Percentiles rank a stretch among this genome's conserved stretches.
Evolutionary conservation across 1,284 basidiomycete genomes (phyloP).

Genomic region (Paramarasmius palmivorus): DNA sequence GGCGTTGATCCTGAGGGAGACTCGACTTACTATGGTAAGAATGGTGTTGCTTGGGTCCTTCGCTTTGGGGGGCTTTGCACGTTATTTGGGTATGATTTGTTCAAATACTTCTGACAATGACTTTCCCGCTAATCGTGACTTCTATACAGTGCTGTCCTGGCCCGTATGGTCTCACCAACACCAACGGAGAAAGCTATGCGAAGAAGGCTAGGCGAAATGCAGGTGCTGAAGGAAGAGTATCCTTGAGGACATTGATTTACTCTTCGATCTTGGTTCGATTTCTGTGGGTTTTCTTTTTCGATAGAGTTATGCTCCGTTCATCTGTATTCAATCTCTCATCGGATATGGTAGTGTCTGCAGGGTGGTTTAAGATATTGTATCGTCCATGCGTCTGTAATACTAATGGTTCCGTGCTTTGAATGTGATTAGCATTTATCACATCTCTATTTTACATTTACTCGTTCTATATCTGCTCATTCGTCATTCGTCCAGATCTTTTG

Average conservation of each 20-base stretch:
- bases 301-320: not conserved
- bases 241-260: slow-evolving; percentile 33
- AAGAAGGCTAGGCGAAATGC: slow-evolving; percentile 77
- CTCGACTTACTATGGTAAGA: slow-evolving; percentile 74
- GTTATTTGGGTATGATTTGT: slow-evolving; percentile 6
- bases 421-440: not conserved
- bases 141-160: slow-evolving; percentile 66
- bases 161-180: slow-evolving; percentile 82
- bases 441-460: not conserved
- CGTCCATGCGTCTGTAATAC: too few relatives aligned
- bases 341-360: too few relatives aligned
- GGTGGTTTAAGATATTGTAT: too few relatives aligned
- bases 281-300: not conserved
- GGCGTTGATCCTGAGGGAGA: slow-evolving; percentile 40
- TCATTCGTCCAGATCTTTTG: slow-evolving; percentile 51
- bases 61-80: slow-evolving; percentile 74
- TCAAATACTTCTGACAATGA: not conserved
- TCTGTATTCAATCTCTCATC: not conserved
- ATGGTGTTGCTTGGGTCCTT: slow-evolving; percentile 91
- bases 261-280: not conserved
- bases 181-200: slow-evolving; percentile 88
- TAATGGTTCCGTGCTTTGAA: not conserved
- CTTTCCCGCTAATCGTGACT: not conserved
- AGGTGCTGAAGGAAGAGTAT: slow-evolving; percentile 61
- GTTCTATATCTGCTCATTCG: slow-evolving; percentile 27